Percentiles rank a stretch among this genome's conserved stretches.
Conservation (phyloP, 169 alveolate species). For the Theileria sp. region DNA sequence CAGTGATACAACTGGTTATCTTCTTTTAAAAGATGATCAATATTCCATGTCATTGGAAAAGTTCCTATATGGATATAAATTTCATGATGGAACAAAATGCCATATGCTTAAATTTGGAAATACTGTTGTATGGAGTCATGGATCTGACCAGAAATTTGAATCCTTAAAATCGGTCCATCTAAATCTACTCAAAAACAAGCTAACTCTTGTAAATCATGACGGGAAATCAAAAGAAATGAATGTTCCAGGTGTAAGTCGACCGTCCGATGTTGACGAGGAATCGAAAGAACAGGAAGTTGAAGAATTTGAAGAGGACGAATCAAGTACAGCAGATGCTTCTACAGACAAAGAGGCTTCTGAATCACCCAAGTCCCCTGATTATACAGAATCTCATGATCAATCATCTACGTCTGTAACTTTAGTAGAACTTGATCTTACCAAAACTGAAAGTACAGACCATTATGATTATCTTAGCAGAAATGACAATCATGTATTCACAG, state of each 20-base stretch:
- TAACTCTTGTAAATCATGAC: not conserved
- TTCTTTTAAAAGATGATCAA: not conserved
- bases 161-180: not conserved
- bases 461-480: not conserved
- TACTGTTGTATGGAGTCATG: not conserved
- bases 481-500: not conserved
- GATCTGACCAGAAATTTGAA: not conserved
- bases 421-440: not conserved
- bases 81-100: not conserved
- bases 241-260: not conserved
- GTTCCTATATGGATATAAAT: not conserved
- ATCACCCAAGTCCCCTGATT: no score
- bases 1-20: not conserved
- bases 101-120: not conserved
- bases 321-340: not conserved
- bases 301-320: not conserved
- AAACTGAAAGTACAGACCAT: not conserved
- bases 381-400: no score
- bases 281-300: not conserved
- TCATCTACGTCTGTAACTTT: not conserved
- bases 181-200: not conserved
- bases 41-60: not conserved
- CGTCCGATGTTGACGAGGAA: not conserved
- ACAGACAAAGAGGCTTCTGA: no score
- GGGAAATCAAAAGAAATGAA: not conserved